Conservation (phyloP, 768 basidiomycete genomes). For the Paxillus ammoniavirescens region DNA sequence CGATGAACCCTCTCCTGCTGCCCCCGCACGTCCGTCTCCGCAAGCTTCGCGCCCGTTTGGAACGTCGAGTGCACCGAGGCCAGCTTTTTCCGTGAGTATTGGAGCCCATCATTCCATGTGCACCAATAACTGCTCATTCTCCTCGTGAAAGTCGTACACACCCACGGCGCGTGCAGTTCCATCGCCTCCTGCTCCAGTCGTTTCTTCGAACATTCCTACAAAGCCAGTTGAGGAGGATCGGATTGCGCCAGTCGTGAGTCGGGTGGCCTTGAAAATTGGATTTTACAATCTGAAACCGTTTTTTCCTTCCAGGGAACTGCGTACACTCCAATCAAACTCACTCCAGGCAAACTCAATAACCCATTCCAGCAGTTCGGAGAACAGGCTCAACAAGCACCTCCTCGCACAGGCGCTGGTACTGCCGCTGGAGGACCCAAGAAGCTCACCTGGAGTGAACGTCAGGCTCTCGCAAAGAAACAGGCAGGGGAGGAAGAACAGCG, state of each 20-base stretch:
- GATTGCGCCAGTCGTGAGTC: conserved; percentile 68
- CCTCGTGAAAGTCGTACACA: conserved; percentile 18
- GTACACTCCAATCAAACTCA: conserved; percentile 84
- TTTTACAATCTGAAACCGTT: neutral
- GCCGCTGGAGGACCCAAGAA: conserved; percentile 56
- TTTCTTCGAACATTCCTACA: conserved; percentile 48
- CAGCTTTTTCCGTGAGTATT: conserved; percentile 38
- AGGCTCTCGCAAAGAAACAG: conserved; percentile 87
- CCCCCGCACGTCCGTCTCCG: conserved; percentile 43
- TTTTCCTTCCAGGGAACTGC: conserved; percentile 56
- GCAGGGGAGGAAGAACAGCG: conserved; percentile 71
- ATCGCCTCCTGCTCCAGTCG: conserved; percentile 35
- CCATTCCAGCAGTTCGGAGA: conserved; percentile 68
- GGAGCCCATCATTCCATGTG: neutral
- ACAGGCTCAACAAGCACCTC: conserved; percentile 38
- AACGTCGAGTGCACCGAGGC: conserved; percentile 41
- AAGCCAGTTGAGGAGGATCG: conserved; percentile 80
- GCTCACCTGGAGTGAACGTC: conserved; percentile 91
- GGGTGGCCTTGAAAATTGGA: neutral
- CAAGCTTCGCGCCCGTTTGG: conserved; percentile 48
- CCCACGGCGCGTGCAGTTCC: conserved; percentile 29
- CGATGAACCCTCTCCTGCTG: conserved; percentile 42
- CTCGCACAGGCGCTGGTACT: conserved; percentile 13
- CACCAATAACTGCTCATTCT: neutral
- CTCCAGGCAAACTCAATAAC: conserved; percentile 86